Evolutionary conservation across 805 yeast genomes (phyloP), one percentile per base, ranked within the genome.

Genomic region (Candida manassasensis): DNA sequence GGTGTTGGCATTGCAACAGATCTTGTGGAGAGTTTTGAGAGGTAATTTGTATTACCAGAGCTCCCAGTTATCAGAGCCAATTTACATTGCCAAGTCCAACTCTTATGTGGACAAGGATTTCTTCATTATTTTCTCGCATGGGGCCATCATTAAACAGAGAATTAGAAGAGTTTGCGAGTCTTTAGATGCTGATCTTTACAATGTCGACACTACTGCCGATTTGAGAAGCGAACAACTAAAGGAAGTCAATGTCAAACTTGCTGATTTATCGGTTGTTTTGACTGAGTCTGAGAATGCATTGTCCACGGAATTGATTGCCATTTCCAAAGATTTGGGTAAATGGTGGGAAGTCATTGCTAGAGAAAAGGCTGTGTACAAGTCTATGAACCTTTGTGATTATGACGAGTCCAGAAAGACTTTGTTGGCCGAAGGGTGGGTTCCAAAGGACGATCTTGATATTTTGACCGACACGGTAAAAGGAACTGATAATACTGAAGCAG

Each of bases 391-490:
- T 50, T 79, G 87, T 57, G 86, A 84, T 52, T 83, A 81, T 57
- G 94, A 84, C 52, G 85, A 77, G 44, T 67, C 81, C n/a, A 79
- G 96, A 62, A 78, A 84, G 57, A 84, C 95, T 24, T 68, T 93
- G 41, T 76, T 90, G 32, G 95, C 94, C 14, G 97, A 94, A 67
- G 98, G 97, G 21, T 93, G 99, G 99, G 68, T 86, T 14, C 97
- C 99, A 26, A 71, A 80, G 14, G 78, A 76, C 43, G 96, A 88
- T 42, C 62, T 89, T 25, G 69, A 71, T 4, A 47, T 63, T n/a
- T 77, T 90, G 38, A 82, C 80, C 43, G 61, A 69, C 26, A 74
- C 89, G 1, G 64, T 93, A 43, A 75, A 81, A 47, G 77, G 75
- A 29, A 73, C 79, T 38, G 75, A 84, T 19, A 56, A n/a, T 9